Base-by-base conservation (phyloP, 2,329 filamentous ascomycete species). In the Botryotinia convoluta region DNA sequence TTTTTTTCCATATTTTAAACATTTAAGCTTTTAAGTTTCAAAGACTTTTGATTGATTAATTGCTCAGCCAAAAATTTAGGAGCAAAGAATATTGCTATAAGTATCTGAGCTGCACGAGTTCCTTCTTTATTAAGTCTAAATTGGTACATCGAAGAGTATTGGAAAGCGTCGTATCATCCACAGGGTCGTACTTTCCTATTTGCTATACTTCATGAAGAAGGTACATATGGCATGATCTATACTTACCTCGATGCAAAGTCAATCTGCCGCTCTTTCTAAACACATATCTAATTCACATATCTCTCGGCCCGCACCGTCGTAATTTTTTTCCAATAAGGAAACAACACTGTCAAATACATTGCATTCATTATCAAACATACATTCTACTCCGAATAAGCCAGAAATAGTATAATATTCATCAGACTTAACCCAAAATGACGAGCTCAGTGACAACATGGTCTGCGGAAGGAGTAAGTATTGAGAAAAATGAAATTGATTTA, bases 1-100 rank as follows among this genome's bases (percentile, higher is more conserved):
- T 1, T 22, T 0, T 8, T 59, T 59, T 0, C 18, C 18, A 5
- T 4, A 12, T 0, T 35, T 32, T 5, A 4, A 59, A 32, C 4
- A 22, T 59, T 22, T 5, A 32, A 59, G 8, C 18, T 35, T 59
- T 4, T 22, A 1, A 1, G 9, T 10, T 12, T 20, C 16, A 35
- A 29, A 59, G 16, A 22, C 4, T 35, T 57, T 57, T 29, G n/a
- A 18, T 57, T 57, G 44, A 44, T 44, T 18, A 4, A 44, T 16
- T 35, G 35, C 35, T 6, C 4, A 35, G 35, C 35, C 35, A 35
- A 35, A 4, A 35, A 4, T 6, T 6, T 6, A 35, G 35, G 4
- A 35, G 35, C 35, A 35, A 35, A 35, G 35, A 35, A 35, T 35
- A 35, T 35, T 35, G 20, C 51, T 29, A 9, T 4, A 7, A 18